A percentile compares a stretch with the other conserved stretches of the same genome.
These are phyloP conservation scores for Epicoccum nigrum DNA, from an alignment of 2,329 filamentous ascomycete species.

Conservation along the genomic window DNA sequence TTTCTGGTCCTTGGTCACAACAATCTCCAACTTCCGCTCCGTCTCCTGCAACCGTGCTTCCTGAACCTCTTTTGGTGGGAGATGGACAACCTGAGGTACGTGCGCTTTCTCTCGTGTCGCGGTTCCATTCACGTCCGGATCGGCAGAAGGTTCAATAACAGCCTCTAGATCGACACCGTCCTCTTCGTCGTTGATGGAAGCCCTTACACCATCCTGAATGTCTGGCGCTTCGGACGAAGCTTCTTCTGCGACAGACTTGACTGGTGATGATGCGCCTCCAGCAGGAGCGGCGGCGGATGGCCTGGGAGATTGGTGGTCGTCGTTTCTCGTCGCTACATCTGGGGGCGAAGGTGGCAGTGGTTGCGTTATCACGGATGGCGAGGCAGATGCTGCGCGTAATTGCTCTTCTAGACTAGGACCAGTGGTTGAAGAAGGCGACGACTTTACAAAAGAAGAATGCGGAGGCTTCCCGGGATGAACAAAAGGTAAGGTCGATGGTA, in stretches of 20 bases:
- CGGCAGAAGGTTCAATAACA: slow-evolving; percentile 35
- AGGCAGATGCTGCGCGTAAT: slow-evolving; percentile 43
- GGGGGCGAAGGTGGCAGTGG: slow-evolving; percentile 29
- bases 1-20: slow-evolving; percentile 46
- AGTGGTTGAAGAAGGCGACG: slow-evolving; percentile 31
- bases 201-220: slow-evolving; percentile 19
- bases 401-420: slow-evolving; percentile 41
- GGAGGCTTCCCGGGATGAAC: slow-evolving; percentile 26
- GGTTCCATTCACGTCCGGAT: slow-evolving; percentile 14
- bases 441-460: slow-evolving; percentile 22
- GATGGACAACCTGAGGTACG: slow-evolving; percentile 50
- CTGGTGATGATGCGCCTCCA: slow-evolving; percentile 17
- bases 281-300: slow-evolving; percentile 15
- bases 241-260: slow-evolving; percentile 20
- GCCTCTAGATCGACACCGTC: slow-evolving; percentile 32
- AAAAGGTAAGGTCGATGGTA: slow-evolving; percentile 34
- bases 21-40: slow-evolving; percentile 47
- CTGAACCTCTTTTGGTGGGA: slow-evolving; percentile 58
- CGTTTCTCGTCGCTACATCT: slow-evolving; percentile 24
- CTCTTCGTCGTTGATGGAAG: slow-evolving; percentile 24
- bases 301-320: slow-evolving; percentile 17
- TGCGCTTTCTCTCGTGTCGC: slow-evolving; percentile 22
- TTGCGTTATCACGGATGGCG: slow-evolving; percentile 39
- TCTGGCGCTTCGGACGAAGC: slow-evolving; percentile 18
- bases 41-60: slow-evolving; percentile 54